Percentiles rank a stretch among this genome's conserved stretches.
phyloP scores from a whole-genome alignment of 805 yeast species.

The Yamadazyma phyllophila region DNA sequence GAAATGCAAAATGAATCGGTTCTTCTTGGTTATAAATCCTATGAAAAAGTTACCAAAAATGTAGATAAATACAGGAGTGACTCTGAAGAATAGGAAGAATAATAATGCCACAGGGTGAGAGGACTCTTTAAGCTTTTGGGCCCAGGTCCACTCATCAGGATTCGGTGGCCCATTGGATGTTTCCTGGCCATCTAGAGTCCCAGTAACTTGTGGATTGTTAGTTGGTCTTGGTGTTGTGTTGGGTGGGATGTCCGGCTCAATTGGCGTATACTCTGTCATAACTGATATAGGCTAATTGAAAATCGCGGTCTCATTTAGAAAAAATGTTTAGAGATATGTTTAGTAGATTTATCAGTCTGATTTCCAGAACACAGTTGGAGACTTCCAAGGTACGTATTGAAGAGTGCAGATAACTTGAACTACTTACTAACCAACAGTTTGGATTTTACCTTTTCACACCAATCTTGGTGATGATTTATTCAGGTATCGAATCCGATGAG shows the following conservation, averaged over 20 bases:
- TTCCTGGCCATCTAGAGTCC: background rate
- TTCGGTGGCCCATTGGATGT: constrained; percentile 3
- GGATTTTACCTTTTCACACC: constrained; percentile 85
- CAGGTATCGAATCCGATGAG: constrained; percentile 85
- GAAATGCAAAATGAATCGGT: constrained; percentile 70
- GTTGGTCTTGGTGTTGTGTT: background rate
- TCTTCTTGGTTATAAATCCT: constrained; percentile 32
- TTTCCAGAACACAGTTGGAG: constrained; percentile 44
- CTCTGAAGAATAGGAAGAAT: constrained; percentile 59
- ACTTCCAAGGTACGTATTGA: constrained; percentile 40
- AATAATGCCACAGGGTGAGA: constrained; percentile 81
- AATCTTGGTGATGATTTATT: constrained; percentile 87
- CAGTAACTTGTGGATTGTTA: background rate
- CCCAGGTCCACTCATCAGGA: constrained; percentile 24
- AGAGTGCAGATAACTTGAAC: background rate
- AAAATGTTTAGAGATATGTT: constrained; percentile 15
- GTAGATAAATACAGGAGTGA: constrained; percentile 63
- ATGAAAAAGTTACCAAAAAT: constrained; percentile 71
- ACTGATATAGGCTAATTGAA: background rate
- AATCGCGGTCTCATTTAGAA: constrained; percentile 1
- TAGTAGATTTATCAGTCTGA: constrained; percentile 32
- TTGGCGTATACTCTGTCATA: constrained; percentile 24
- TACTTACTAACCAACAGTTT: constrained; percentile 43
- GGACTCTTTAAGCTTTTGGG: constrained; percentile 52
- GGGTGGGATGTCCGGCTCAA: constrained; percentile 24